Conservation (phyloP, 768 basidiomycete species). For the Vishniacozyma victoriae region DNA sequence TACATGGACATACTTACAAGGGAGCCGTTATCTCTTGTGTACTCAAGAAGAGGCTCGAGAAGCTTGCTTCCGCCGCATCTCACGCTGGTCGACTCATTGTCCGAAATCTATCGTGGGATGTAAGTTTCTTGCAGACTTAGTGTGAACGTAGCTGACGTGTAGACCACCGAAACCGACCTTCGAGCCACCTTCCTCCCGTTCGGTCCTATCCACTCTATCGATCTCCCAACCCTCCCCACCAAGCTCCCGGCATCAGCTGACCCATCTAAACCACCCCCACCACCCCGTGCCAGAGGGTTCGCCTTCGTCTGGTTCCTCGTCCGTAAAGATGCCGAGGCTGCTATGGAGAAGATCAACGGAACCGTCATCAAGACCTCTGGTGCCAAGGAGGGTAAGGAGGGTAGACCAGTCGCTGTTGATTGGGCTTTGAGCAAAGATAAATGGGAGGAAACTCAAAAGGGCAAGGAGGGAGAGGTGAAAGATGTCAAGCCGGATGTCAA, state of each 20-base stretch:
- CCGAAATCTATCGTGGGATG: constrained; percentile 73
- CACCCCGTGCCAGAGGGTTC: constrained; percentile 63
- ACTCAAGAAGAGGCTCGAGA: constrained; percentile 76
- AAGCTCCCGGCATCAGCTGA: constrained; percentile 46
- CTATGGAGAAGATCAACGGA: constrained; percentile 73
- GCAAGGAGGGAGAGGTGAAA: constrained; percentile 47
- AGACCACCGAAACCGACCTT: constrained; percentile 76
- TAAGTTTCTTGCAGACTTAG: constrained; percentile 25
- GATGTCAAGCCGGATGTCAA: constrained; percentile 41
- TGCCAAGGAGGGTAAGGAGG: constrained; percentile 51
- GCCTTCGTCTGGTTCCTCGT: constrained; percentile 93
- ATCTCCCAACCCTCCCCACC: constrained; percentile 58
- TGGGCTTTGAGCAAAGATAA: constrained; percentile 93
- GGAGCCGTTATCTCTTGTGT: constrained; percentile 77
- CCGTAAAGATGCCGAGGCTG: constrained; percentile 75
- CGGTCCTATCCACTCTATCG: constrained; percentile 79
- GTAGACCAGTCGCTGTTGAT: constrained; percentile 79
- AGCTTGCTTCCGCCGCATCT: constrained; percentile 53
- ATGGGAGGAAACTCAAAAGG: constrained; percentile 73
- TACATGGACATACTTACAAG: constrained; percentile 91
- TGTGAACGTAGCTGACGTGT: background rate
- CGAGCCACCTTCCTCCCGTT: constrained; percentile 78
- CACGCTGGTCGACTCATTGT: constrained; percentile 79
- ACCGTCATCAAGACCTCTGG: constrained; percentile 52
- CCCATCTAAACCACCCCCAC: constrained; percentile 35